Base-by-base conservation (phyloP, 2,329 filamentous ascomycete species). In the Penicillium hesseltinei region DNA sequence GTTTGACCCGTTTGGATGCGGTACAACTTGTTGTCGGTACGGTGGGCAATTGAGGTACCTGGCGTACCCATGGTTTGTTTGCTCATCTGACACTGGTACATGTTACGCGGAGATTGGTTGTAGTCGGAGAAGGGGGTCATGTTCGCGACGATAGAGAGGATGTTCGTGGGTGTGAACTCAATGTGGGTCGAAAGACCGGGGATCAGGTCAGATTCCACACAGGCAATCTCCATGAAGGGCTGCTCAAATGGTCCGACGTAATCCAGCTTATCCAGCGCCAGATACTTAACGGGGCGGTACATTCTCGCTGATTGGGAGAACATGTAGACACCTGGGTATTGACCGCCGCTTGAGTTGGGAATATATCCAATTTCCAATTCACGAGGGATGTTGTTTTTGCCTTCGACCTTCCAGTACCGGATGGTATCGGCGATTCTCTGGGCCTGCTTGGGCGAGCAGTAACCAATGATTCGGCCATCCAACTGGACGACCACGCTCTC, bases 51-150 rank as follows among this genome's bases (percentile, higher is more conserved):
- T 2, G 93, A 89, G 8, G 92, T 90, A 57, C 89, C 92, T 4
- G 93, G 92, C 25, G 94, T 97, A 75, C 94, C 94, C 94, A 99
- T 99, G 0, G 93, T 92, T 79, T 99, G 94, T 75, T 99, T 99
- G 79, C 91, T 92, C 94, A 97, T 97, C 81, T 97, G 94, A 79
- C 92, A 97, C 73, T 96, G 91, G 74, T 97, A 99, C 93, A 97
- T 97, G 78, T 99, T 99, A 83, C 94, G 84, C 1, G 94, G 94
- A 15, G 92, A 97, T 76, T 99, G 94, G 77, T 99, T 99, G 79
- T 96, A 96, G 73, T 99, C 91, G 46, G 93, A 97, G 78, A 99
- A 99, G 4, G 94, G 94, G 0, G 94, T 99, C 88, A 97, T 96
- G 77, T 97, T 97, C 69, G 94, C 94, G 51, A 99, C 83, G 63